A percentile compares a stretch with the other conserved stretches of the same genome.
phyloP scores from a whole-genome alignment of 768 basidiomycete species.

The Serendipita sp. region DNA sequence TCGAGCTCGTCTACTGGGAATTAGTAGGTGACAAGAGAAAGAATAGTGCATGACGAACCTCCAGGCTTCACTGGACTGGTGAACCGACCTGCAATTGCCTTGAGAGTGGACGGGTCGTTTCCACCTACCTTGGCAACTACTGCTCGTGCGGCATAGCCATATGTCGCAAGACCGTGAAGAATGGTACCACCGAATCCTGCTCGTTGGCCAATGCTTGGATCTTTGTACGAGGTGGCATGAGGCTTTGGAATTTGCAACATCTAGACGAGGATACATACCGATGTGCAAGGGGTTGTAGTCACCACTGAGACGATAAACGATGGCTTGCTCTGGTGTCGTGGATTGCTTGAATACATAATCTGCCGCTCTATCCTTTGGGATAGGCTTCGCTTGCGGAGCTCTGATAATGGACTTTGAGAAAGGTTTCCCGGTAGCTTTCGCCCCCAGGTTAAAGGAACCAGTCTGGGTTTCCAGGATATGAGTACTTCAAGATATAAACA shows the following conservation, averaged over 20 bases:
- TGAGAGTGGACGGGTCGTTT: constrained; percentile 44
- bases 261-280: constrained; percentile 23
- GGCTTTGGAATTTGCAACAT: background rate
- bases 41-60: constrained; percentile 17
- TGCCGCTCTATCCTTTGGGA: constrained; percentile 43
- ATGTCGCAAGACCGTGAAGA: constrained; percentile 69
- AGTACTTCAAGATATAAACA: background rate
- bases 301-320: constrained; percentile 56
- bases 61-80: constrained; percentile 74
- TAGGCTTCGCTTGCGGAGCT: constrained; percentile 41
- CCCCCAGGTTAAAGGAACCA: constrained; percentile 55
- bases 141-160: constrained; percentile 67
- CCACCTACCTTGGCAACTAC: constrained; percentile 47
- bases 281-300: constrained; percentile 71
- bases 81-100: constrained; percentile 57
- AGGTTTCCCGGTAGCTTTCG: constrained; percentile 43
- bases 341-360: constrained; percentile 46
- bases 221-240: constrained; percentile 21
- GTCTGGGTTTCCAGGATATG: constrained; percentile 22
- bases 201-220: constrained; percentile 53
- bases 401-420: constrained; percentile 46
- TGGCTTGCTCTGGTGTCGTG: constrained; percentile 48
- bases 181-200: constrained; percentile 75
- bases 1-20: constrained; percentile 38
- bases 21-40: background rate